Evolutionary conservation across 371 early-diverging fungal species (phyloP), one percentile per base, ranked within the genome.

Genomic region (Batkoa obscura): DNA sequence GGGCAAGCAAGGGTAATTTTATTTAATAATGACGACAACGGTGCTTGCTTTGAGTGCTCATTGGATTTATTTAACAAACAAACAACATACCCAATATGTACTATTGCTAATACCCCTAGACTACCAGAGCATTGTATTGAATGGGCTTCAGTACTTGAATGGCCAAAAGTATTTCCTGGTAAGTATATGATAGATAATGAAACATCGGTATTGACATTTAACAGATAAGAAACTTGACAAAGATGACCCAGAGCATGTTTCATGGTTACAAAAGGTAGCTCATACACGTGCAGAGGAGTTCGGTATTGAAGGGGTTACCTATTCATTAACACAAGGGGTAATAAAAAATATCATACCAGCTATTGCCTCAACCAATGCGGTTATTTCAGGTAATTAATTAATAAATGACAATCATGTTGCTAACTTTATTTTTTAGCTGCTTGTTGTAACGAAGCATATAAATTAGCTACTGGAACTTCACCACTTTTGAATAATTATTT

Each of bases 391-490:
- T 68, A 64, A 46, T 50, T 36, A 32, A 4, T 36, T 34, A 10
- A 9, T 38, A 15, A 61, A 41, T 32, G 3, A 23, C 17, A 15
- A 13, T 32, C 23, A 23, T 47, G 17, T 17, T 2, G 23, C 48
- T 37, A 50, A 38, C 30, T 43, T 38, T 1, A 32, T 6, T 48
- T 49, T 34, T 37, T 59, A 84, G 91, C 91, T n/a, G 71, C 86
- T 6, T 94, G 94, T 60, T 87, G 87, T 50, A 89, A 88, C 59
- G 97, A 96, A 68, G 94, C 89, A 0, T 81, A 89, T 66, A 96
- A 96, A 66, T 64, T 94, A 12, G 84, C 83, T 9, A 90, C 94
- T 1, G 73, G 66, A 9, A 72, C 80, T 50, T 79, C 82, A 13
- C 73, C 80, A 41, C 73, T 68, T 57, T 69, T 95, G 57, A 76